Evolutionary conservation across 257 asterid genomes (phyloP), one percentile per base, ranked within the genome.

Genomic region (Capsicum chinense): DNA sequence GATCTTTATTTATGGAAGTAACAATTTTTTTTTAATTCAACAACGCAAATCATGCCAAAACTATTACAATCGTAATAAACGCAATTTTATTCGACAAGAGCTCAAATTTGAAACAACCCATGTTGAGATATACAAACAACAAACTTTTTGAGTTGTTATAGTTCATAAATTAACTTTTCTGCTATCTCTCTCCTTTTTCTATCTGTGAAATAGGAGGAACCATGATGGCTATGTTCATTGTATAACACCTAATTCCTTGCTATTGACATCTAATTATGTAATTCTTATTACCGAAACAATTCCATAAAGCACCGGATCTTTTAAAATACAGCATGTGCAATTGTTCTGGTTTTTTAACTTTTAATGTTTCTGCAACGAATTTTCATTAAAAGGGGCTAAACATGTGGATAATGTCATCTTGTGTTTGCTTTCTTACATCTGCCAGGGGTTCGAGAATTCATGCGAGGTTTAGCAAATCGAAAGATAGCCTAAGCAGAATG

Each of bases 351-450:
- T 81, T 64, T 62, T 74, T 12, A 11, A 48, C 60, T 19, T 3
- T 1, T 26, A 12, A 74, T 19, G n/a, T 3, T 74, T 21, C 39
- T 73, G 80, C 60, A 73, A 71, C 58, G 21, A 21, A 10, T 63
- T 47, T 47, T 52, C 59, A 2, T 71, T 37, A 47, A 19, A 42
- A 71, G 58, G 16, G 80, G 11, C 59, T 48, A 92, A 88, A 73
- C 86, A 90, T 85, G 93, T 92, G 69, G 90, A 91, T 83, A 85
- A 88, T 83, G 87, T 94, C 88, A 90, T 86, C 69, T 66, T 84
- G 81, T 67, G 14, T 88, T 86, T 52, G 68, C 7, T 66, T 37
- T 21, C 17, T 58, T 59, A 9, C 81, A 81, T 84, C 92, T 80
- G 78, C 79, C 78, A 89, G 79, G 57, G 79, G 79, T 35, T 78